Percentiles rank a stretch among this genome's conserved stretches.
Conservation (phyloP, 2,329 filamentous ascomycete species). For the Xylariomycetidae sp. region DNA sequence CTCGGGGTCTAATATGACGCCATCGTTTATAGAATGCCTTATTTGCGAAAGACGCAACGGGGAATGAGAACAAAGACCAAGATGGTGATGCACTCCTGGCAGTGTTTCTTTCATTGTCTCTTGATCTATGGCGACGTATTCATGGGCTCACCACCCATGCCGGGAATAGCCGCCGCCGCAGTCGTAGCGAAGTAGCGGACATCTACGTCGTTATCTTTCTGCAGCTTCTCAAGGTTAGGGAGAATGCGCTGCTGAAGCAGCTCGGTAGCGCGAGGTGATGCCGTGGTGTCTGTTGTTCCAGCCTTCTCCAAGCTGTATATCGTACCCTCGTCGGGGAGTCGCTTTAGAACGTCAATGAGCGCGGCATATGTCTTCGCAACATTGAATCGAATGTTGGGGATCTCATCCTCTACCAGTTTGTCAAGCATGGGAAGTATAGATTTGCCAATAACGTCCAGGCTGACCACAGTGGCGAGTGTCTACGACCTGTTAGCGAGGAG, state of each 20-base stretch:
- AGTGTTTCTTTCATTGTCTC: conserved; percentile 24
- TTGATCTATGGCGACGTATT: conserved; percentile 60
- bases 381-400: conserved; percentile 99
- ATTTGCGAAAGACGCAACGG: too few relatives aligned
- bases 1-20: too few relatives aligned
- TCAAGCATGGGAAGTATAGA: conserved; percentile 95
- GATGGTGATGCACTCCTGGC: too few relatives aligned
- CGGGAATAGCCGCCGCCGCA: conserved; percentile 61
- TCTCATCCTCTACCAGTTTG: conserved; percentile 88
- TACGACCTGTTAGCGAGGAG: conserved; percentile 34
- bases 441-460: conserved; percentile 85
- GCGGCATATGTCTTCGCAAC: conserved; percentile 96
- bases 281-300: conserved; percentile 48
- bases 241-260: conserved; percentile 83
- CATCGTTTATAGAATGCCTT: too few relatives aligned
- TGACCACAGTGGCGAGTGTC: conserved; percentile 92
- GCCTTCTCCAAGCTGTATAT: conserved; percentile 81
- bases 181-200: conserved; percentile 97
- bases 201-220: conserved; percentile 96
- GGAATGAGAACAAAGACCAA: too few relatives aligned
- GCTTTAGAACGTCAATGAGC: conserved; percentile 85
- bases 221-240: conserved; percentile 88
- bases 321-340: conserved; percentile 83
- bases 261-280: conserved; percentile 69
- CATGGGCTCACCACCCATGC: conserved; percentile 54